Evolutionary conservation across 805 yeast genomes (phyloP).

Genomic region (Ascoidea rubescens): DNA sequence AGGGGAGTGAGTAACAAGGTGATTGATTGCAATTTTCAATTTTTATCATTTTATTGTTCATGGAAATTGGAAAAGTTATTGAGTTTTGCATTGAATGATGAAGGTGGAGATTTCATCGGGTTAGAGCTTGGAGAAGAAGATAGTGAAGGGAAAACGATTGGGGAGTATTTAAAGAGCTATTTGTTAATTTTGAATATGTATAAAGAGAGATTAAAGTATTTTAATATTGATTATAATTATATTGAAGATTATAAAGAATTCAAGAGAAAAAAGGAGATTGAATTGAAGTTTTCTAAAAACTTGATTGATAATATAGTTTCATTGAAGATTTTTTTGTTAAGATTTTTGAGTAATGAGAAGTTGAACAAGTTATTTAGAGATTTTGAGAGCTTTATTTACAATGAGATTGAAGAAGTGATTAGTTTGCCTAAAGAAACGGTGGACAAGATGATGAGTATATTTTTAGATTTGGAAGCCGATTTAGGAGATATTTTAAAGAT

Average conservation of each 20-base stretch:
- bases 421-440: conserved; percentile 16
- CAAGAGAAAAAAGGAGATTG: neutral
- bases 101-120: neutral
- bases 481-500: conserved; percentile 23
- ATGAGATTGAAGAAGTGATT: conserved; percentile 2
- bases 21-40: conserved; percentile 3
- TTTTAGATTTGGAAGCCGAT: conserved; percentile 33
- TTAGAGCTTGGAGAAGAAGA: neutral
- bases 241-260: neutral
- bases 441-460: conserved; percentile 24
- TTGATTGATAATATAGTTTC: conserved; percentile 21
- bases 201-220: neutral
- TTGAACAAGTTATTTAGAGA: conserved; percentile 8
- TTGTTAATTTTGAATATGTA: neutral
- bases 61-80: conserved; percentile 14
- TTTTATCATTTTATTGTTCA: conserved; percentile 5
- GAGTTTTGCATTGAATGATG: conserved; percentile 8
- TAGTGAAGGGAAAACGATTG: neutral
- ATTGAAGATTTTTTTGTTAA: conserved; percentile 21
- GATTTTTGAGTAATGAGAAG: conserved; percentile 14
- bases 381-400: conserved; percentile 6
- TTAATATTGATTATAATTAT: neutral
- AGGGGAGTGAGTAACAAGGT: neutral
- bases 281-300: conserved; percentile 2
- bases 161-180: neutral